Evolutionary conservation across 768 basidiomycete genomes (phyloP).

Genomic region (Rhodotorula sphaerocarpa): DNA sequence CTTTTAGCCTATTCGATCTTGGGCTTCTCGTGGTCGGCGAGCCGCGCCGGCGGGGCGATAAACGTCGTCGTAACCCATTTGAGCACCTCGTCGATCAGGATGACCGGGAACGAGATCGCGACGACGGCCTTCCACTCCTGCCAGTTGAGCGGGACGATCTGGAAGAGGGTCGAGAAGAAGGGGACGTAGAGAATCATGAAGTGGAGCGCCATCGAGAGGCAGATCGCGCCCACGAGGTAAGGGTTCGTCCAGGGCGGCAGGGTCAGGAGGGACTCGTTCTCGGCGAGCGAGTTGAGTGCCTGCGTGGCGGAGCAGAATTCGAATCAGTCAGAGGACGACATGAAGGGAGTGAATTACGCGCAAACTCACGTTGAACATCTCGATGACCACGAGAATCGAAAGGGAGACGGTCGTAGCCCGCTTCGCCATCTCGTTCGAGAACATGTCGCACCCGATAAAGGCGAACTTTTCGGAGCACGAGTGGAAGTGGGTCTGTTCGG

Average conservation of each 20-base stretch:
- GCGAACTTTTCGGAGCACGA: slow-evolving; percentile 75
- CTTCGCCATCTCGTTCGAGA: slow-evolving; percentile 62
- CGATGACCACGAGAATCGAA: slow-evolving; percentile 88
- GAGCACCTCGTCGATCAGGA: slow-evolving; percentile 80
- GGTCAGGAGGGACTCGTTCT: slow-evolving; percentile 83
- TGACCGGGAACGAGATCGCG: slow-evolving; percentile 73
- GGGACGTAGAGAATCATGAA: slow-evolving; percentile 94
- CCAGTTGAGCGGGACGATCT: slow-evolving; percentile 89
- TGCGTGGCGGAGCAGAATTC: slow-evolving; percentile 1
- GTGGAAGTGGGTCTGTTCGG: slow-evolving; percentile 88
- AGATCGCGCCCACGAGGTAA: slow-evolving; percentile 79
- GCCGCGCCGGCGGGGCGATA: slow-evolving; percentile 4
- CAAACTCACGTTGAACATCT: slow-evolving; percentile 68
- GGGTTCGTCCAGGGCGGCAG: slow-evolving; percentile 91
- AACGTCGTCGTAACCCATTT: slow-evolving; percentile 51
- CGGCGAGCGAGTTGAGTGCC: slow-evolving; percentile 72
- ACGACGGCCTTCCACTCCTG: slow-evolving; percentile 90
- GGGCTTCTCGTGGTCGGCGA: slow-evolving; percentile 8
- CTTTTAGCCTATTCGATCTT: background rate
- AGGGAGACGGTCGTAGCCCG: slow-evolving; percentile 91
- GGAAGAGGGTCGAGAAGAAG: slow-evolving; percentile 79
- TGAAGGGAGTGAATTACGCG: slow-evolving; percentile 21
- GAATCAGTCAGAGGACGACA: slow-evolving; percentile 28
- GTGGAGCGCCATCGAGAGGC: slow-evolving; percentile 85
- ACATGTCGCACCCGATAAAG: slow-evolving; percentile 91